A percentile compares a stretch with the other conserved stretches of the same genome.
These are phyloP conservation scores for Aspergillus arachidicola DNA, from an alignment of 2,329 filamentous ascomycete species.

Conservation along the genomic window DNA sequence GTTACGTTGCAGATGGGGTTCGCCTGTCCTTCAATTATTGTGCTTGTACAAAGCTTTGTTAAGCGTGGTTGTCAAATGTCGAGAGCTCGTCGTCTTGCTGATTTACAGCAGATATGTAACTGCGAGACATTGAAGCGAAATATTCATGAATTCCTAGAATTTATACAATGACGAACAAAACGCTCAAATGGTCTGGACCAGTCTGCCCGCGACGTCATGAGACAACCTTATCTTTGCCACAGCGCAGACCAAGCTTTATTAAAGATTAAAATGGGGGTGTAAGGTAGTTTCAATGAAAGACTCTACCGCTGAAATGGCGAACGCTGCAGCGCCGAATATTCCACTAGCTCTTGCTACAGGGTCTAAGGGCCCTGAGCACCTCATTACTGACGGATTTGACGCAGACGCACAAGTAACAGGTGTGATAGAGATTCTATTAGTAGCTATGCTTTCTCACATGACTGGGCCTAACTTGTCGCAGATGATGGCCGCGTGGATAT, in stretches of 20 bases:
- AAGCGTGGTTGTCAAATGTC: background rate
- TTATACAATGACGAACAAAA: background rate
- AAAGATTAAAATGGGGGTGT: background rate
- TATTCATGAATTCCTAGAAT: background rate
- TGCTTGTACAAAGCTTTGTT: background rate
- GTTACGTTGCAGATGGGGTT: background rate
- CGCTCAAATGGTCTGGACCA: background rate
- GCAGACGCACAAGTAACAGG: background rate
- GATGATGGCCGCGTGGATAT: background rate
- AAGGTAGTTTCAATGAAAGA: background rate
- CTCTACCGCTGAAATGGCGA: background rate
- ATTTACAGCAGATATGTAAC: background rate
- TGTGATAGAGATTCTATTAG: background rate
- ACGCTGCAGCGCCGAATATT: background rate
- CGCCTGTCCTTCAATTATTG: background rate
- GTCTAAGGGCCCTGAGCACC: background rate
- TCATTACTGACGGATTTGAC: background rate
- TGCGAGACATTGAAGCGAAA: background rate
- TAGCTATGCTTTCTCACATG: background rate
- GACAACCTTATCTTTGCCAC: background rate
- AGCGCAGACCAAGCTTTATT: background rate
- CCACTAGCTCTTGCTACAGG: background rate
- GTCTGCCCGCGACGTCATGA: background rate
- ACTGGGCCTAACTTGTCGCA: background rate
- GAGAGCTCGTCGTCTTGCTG: background rate